These are phyloP conservation scores for Corylus americana DNA, from an alignment of 306 rosid species.

Conservation along the genomic window DNA sequence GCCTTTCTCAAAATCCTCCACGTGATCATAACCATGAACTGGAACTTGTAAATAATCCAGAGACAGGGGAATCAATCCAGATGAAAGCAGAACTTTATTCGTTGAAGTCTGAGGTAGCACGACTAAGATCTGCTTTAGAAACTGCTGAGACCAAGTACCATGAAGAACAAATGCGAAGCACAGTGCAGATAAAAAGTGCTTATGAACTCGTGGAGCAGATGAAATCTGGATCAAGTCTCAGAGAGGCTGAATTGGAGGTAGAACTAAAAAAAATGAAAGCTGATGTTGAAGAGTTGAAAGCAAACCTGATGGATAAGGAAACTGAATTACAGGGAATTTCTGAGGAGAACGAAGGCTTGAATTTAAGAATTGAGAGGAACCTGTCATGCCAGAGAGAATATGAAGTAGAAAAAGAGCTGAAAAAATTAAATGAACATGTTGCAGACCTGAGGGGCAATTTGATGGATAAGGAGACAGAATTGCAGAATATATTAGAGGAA, in stretches of 20 bases:
- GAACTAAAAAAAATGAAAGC: conserved; percentile 55
- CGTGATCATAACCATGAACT: conserved; percentile 18
- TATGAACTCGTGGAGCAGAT: conserved; percentile 68
- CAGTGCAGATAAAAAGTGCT: conserved; percentile 57
- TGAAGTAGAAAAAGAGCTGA: conserved; percentile 50
- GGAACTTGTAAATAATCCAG: conserved; percentile 30
- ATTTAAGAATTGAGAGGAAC: conserved; percentile 47
- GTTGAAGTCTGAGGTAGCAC: conserved; percentile 57
- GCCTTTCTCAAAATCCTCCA: conserved; percentile 18
- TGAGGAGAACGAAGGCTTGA: conserved; percentile 85
- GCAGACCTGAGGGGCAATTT: conserved; percentile 56
- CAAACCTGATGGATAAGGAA: conserved; percentile 90
- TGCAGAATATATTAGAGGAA: conserved; percentile 76
- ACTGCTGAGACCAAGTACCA: conserved; percentile 68
- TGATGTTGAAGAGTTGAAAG: conserved; percentile 72
- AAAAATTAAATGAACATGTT: conserved; percentile 53
- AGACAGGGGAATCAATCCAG: conserved; percentile 27
- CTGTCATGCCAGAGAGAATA: conserved; percentile 47
- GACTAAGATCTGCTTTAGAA: conserved; percentile 56
- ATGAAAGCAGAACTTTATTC: conserved; percentile 44
- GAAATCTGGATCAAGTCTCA: conserved; percentile 51
- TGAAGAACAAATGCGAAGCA: conserved; percentile 72
- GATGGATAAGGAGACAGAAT: conserved; percentile 85
- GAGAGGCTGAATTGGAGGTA: conserved; percentile 49
- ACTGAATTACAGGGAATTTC: conserved; percentile 83